A percentile compares a stretch with the other conserved stretches of the same genome.
Evolutionary conservation across 768 basidiomycete species (phyloP).

Genomic region (Amanita subjunquillea): DNA sequence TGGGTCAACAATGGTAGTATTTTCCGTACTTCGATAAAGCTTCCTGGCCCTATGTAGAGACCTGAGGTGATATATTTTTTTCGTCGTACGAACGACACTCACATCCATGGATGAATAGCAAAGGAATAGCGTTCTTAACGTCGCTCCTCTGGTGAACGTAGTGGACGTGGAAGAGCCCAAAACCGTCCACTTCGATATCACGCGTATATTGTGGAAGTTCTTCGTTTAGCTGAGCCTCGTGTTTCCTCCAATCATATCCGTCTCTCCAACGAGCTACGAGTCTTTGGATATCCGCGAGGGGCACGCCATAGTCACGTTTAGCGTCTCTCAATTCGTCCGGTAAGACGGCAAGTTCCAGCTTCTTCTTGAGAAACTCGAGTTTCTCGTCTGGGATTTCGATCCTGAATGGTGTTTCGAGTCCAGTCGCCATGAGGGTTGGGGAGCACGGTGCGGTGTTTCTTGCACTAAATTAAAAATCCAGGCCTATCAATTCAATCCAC

Average conservation of each 20-base stretch:
- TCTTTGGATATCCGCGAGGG: slow-evolving; percentile 37
- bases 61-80: neutral
- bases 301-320: slow-evolving; percentile 32
- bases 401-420: slow-evolving; percentile 24
- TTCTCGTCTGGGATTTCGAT: slow-evolving; percentile 26
- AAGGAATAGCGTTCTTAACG: slow-evolving; percentile 31
- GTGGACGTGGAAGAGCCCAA: slow-evolving; percentile 38
- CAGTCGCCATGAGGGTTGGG: neutral
- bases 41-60: slow-evolving; percentile 43
- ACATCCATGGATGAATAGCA: slow-evolving; percentile 44
- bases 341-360: slow-evolving; percentile 28
- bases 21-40: slow-evolving; percentile 47
- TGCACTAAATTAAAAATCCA: neutral
- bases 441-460: neutral
- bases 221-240: slow-evolving; percentile 39
- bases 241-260: slow-evolving; percentile 44
- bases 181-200: slow-evolving; percentile 37
- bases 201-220: slow-evolving; percentile 46
- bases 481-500: neutral
- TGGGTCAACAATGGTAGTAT: slow-evolving; percentile 41
- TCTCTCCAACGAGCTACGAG: slow-evolving; percentile 36
- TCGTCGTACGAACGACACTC: slow-evolving; percentile 8
- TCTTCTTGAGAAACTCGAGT: slow-evolving; percentile 23
- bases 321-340: slow-evolving; percentile 32
- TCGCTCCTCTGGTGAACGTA: slow-evolving; percentile 47